phyloP scores from a whole-genome alignment of 2,329 filamentous ascomycete species.

The Sclerotinia borealis region DNA sequence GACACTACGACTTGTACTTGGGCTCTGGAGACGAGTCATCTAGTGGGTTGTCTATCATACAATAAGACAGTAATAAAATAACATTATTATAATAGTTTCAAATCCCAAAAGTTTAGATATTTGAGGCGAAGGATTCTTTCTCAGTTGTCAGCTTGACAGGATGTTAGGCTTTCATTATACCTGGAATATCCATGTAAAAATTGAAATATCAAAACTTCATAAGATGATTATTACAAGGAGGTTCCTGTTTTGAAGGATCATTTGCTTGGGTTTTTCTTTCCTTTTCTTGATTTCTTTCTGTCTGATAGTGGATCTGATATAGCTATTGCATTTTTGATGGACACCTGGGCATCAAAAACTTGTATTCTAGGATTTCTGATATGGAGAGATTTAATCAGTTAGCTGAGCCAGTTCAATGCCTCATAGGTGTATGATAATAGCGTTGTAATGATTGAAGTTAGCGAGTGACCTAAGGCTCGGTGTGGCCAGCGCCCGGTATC shows the following conservation, averaged over 20 bases:
- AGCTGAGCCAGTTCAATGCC: neutral
- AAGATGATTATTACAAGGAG: neutral
- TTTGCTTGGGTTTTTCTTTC: neutral
- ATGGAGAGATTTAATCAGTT: neutral
- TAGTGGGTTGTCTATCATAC: too few relatives aligned
- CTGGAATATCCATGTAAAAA: neutral
- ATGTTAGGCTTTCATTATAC: neutral
- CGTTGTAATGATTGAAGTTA: too few relatives aligned
- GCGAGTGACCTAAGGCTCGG: too few relatives aligned
- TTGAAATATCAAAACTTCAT: neutral
- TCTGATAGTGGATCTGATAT: neutral
- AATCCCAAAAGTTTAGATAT: neutral
- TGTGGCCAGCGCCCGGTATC: neutral
- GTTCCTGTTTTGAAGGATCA: neutral
- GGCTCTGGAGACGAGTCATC: too few relatives aligned
- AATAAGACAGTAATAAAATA: too few relatives aligned
- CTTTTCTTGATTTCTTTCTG: neutral
- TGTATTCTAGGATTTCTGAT: neutral
- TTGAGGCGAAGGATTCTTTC: neutral
- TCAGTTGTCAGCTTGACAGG: neutral
- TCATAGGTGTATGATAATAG: neutral
- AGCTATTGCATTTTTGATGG: neutral
- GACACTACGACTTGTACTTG: too few relatives aligned
- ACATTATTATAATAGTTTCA: neutral
- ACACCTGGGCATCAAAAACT: constrained; percentile 1